These are phyloP conservation scores for Ilyonectria robusta DNA, from an alignment of 2,329 filamentous ascomycete species.

Conservation along the genomic window DNA sequence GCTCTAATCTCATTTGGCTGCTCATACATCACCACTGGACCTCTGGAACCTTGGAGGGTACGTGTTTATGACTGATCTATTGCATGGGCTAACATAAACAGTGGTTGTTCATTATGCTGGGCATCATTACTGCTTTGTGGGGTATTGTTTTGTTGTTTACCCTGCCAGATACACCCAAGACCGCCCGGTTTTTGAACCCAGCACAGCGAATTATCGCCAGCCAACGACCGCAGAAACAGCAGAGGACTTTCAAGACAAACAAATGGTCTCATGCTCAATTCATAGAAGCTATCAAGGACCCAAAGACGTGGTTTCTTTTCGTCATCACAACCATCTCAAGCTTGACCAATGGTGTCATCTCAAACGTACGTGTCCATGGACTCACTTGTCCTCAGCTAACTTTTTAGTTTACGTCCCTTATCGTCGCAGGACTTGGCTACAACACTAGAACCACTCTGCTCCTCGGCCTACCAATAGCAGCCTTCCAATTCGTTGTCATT, in stretches of 20 bases:
- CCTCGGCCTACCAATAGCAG: neutral
- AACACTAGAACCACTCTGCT: neutral
- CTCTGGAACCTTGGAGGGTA: slow-evolving; percentile 13
- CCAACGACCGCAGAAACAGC: neutral
- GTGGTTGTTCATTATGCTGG: slow-evolving; percentile 16
- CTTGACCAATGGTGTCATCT: slow-evolving; percentile 12
- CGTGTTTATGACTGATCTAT: neutral
- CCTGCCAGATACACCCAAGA: neutral
- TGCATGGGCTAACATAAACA: neutral
- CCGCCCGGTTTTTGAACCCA: neutral
- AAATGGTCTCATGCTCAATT: slow-evolving; percentile 4
- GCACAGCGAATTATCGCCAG: neutral
- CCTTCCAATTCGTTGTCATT: neutral
- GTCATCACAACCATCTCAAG: slow-evolving; percentile 1
- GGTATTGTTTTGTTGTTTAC: slow-evolving; percentile 5
- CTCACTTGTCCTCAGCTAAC: neutral
- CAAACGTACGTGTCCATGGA: neutral
- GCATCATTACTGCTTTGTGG: slow-evolving; percentile 7
- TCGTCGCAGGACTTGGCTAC: slow-evolving; percentile 9
- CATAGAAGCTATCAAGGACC: neutral
- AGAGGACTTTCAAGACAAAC: slow-evolving; percentile 1
- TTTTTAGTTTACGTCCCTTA: slow-evolving; percentile 10
- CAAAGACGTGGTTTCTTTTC: slow-evolving; percentile 4
- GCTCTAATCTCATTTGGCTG: slow-evolving; percentile 1
- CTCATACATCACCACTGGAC: slow-evolving; percentile 5